Conservation (phyloP, 2,329 filamentous ascomycete genomes). For the Metarhizium guizhouense region DNA sequence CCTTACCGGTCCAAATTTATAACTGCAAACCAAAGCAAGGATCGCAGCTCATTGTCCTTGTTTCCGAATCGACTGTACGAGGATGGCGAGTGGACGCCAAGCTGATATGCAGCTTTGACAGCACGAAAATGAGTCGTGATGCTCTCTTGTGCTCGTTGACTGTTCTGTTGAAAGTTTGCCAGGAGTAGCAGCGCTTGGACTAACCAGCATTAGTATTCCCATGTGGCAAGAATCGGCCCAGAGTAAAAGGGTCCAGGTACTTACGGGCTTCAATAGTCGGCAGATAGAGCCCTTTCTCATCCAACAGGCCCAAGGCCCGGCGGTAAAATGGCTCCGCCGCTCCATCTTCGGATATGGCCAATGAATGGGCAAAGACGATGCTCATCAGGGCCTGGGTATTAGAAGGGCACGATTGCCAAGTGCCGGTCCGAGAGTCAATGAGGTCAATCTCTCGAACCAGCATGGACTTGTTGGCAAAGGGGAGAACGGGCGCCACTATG, state of each 20-base stretch:
- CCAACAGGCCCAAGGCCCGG: slow-evolving; percentile 14
- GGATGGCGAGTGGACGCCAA: slow-evolving; percentile 23
- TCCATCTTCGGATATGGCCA: slow-evolving; percentile 11
- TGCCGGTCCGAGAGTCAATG: slow-evolving; percentile 7
- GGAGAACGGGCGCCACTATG: slow-evolving; percentile 18
- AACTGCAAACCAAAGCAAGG: slow-evolving; percentile 21
- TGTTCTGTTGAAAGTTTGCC: slow-evolving; percentile 24
- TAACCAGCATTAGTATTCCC: slow-evolving; percentile 2
- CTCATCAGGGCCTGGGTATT: slow-evolving; percentile 14
- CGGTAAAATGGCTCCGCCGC: slow-evolving; percentile 18
- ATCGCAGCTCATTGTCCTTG: slow-evolving; percentile 17
- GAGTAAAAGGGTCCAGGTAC: background rate
- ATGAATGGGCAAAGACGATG: slow-evolving; percentile 20
- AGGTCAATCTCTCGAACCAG: slow-evolving; percentile 13
- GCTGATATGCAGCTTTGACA: slow-evolving; percentile 23
- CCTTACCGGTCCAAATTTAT: slow-evolving; percentile 20
- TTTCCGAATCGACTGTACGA: slow-evolving; percentile 14
- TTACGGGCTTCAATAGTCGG: slow-evolving; percentile 13
- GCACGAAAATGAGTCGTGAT: slow-evolving; percentile 20
- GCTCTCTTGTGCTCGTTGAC: slow-evolving; percentile 23
- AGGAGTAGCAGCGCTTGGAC: slow-evolving; percentile 24
- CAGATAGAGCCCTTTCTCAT: slow-evolving; percentile 16
- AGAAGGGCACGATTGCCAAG: slow-evolving; percentile 2
- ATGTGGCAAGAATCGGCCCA: background rate
- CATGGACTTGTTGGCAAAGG: slow-evolving; percentile 14